Evolutionary conservation across 2,329 filamentous ascomycete species (phyloP).

Genomic region (Venturia asperata): DNA sequence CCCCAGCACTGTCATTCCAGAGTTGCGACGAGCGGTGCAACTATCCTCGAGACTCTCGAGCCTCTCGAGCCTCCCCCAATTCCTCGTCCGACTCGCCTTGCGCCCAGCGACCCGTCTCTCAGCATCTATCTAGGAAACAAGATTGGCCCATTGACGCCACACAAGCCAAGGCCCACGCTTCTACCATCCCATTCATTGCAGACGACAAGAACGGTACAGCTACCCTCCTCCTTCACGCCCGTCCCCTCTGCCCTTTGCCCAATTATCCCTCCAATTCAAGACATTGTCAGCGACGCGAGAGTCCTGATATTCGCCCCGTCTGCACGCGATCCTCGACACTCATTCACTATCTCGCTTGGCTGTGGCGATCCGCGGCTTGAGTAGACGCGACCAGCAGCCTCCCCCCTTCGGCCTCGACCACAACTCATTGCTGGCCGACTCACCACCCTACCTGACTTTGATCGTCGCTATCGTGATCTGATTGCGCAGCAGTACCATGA

Average conservation of each 20-base stretch:
- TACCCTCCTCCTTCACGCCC: background rate
- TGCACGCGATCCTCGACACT: conserved; percentile 1
- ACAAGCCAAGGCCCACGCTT: conserved; percentile 1
- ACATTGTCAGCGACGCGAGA: background rate
- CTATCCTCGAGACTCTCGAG: too few relatives aligned
- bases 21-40: background rate
- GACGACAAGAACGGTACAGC: background rate
- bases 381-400: conserved; percentile 7
- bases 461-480: background rate
- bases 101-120: background rate
- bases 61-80: background rate
- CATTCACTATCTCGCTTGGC: conserved; percentile 4
- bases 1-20: background rate
- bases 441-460: background rate
- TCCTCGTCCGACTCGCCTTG: background rate
- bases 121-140: background rate
- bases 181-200: background rate
- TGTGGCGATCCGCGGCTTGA: conserved; percentile 12
- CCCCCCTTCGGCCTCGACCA: background rate
- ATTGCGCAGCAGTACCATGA: background rate
- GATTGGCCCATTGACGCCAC: conserved; percentile 10
- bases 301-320: background rate
- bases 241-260: background rate
- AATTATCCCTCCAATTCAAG: background rate
- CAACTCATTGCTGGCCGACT: conserved; percentile 3